Conservation (phyloP, 1,284 basidiomycete species). For the Puccinia novopanici region DNA sequence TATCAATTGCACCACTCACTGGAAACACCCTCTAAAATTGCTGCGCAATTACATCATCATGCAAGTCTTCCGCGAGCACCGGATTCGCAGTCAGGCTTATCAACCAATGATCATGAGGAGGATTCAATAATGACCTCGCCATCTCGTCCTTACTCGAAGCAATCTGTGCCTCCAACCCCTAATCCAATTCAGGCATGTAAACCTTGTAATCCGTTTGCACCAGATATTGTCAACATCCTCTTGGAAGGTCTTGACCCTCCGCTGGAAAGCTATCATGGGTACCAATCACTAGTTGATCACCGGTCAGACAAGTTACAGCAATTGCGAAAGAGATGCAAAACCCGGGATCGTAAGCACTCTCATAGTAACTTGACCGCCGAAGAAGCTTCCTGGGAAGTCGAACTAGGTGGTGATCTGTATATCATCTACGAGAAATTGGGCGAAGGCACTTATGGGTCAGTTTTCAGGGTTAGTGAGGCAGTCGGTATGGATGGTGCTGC, state of each 20-base stretch:
- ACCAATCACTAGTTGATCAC: conserved; percentile 66
- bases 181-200: conserved; percentile 66
- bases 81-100: background rate
- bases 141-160: background rate
- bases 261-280: conserved; percentile 65
- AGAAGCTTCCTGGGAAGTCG: conserved; percentile 40
- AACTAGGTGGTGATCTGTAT: conserved; percentile 51
- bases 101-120: background rate
- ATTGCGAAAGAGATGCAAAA: conserved; percentile 64
- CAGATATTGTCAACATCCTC: conserved; percentile 68
- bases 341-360: conserved; percentile 58
- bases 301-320: conserved; percentile 68
- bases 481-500: conserved; percentile 64
- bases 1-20: conserved; percentile 35
- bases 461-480: conserved; percentile 67
- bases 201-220: conserved; percentile 84
- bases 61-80: conserved; percentile 3
- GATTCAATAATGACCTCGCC: conserved; percentile 31
- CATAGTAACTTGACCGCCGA: conserved; percentile 35
- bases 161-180: conserved; percentile 27
- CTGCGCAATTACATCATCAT: conserved; percentile 11
- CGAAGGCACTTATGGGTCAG: conserved; percentile 93
- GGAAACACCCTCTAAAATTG: conserved; percentile 34
- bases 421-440: conserved; percentile 79
- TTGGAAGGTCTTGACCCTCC: conserved; percentile 69